phyloP scores from a whole-genome alignment of 345 rosid genomes.

The Dimocarpus longan region DNA sequence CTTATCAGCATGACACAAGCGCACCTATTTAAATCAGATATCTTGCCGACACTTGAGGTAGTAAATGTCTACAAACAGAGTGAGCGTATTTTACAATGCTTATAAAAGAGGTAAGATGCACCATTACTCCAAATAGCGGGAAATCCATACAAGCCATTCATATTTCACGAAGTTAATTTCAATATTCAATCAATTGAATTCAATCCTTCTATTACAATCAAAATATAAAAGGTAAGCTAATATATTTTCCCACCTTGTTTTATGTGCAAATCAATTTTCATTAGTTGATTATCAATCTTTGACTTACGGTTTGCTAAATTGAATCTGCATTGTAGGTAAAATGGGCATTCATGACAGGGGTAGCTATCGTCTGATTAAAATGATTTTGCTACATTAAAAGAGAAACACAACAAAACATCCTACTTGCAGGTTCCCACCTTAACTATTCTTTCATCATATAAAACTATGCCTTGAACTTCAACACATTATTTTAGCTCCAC shows the following conservation, averaged over 20 bases:
- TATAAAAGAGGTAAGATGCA: too few species aligned
- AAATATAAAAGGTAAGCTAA: not conserved
- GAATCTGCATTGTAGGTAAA: constrained; percentile 13
- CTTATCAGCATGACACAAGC: too few species aligned
- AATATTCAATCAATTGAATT: too few species aligned
- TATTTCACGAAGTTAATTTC: too few species aligned
- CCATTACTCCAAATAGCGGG: too few species aligned
- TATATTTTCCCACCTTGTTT: not conserved
- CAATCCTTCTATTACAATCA: too few species aligned
- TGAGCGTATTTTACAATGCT: too few species aligned
- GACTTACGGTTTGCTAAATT: not conserved
- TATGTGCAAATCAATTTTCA: constrained; percentile 11
- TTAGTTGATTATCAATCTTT: not conserved
- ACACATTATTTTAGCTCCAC: constrained; percentile 71
- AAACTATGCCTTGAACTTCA: constrained; percentile 10
- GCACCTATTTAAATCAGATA: too few species aligned
- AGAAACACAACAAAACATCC: constrained; percentile 24
- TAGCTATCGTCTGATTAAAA: constrained; percentile 12
- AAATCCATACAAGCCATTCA: too few species aligned
- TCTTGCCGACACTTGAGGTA: too few species aligned
- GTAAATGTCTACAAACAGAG: too few species aligned
- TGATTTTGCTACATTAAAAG: constrained; percentile 17
- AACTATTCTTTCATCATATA: constrained; percentile 16
- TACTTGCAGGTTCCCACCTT: constrained; percentile 13
- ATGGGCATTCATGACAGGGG: not conserved